Evolutionary conservation across 2,329 filamentous ascomycete species (phyloP), one percentile per base, ranked within the genome.

Genomic region (Biscogniauxia marginata): DNA sequence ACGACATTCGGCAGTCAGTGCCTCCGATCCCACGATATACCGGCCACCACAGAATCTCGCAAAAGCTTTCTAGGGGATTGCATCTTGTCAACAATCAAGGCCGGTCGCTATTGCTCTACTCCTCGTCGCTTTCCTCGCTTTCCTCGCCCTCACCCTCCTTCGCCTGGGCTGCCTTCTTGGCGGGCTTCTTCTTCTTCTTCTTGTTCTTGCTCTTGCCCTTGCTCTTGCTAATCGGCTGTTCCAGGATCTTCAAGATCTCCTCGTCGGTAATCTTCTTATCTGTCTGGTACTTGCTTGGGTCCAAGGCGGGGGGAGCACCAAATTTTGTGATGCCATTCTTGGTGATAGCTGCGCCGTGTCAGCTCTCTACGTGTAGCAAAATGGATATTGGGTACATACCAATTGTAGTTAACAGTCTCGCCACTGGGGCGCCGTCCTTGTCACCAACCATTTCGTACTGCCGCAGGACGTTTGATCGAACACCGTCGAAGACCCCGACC

Each of bases 211-310:
- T 95, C 81, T 91, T 91, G 72, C 91, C 93, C 74, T 93, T 92
- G 78, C 90, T 90, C 78, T 90, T 91, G 64, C 87, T 81, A 67
- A 96, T 77, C 25, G 93, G 93, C 75, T 90, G 90, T 78, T 95
- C 92, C 51, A 99, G 84, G 63, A 98, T 93, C 82, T 95, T 91
- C 67, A 98, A 86, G 64, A 99, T 83, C 79, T 98, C 93, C 79
- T 96, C 91, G 63, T 98, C 93, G 64, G 87, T 88, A 70, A 99
- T 96, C 84, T 97, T 97, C 85, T 98, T 98, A 75, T 98, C 93
- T 30, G 91, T 88, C 84, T 96, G 89, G 82, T 88, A 85, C 80
- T 93, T 92, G 72, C 82, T 84, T 60, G 95, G 74, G 71, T 98
- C 91, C 62, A 89, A 82, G 20, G 87, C 74, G 60, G 90, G 86